Conservation (phyloP, 73 alveolate species). For the Symbiodinium natans region DNA sequence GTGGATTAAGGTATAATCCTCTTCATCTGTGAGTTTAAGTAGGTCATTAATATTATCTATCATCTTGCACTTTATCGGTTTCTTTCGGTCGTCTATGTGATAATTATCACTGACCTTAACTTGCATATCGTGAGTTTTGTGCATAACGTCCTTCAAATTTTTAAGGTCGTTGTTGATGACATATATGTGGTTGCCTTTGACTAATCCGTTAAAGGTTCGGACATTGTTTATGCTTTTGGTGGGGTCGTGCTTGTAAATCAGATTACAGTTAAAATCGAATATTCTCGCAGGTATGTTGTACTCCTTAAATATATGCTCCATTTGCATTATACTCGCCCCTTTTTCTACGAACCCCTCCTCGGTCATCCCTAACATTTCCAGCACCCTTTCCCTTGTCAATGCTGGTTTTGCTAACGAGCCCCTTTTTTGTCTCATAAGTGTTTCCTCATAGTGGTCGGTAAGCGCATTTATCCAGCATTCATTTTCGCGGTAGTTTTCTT, state of each 20-base stretch:
- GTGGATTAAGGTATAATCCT: slow-evolving; percentile 5
- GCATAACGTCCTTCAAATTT: background rate
- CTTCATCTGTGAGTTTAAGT: slow-evolving; percentile 13
- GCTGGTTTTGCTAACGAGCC: slow-evolving; percentile 17
- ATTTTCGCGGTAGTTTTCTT: slow-evolving; percentile 6
- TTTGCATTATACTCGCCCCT: slow-evolving; percentile 48
- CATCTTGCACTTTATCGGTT: background rate
- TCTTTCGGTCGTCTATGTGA: slow-evolving; percentile 21
- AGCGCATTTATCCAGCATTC: slow-evolving; percentile 30
- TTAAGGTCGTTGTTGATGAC: background rate
- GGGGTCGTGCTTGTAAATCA: slow-evolving; percentile 20
- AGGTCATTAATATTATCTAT: slow-evolving; percentile 25
- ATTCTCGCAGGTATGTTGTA: slow-evolving; percentile 26
- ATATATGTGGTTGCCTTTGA: slow-evolving; percentile 34
- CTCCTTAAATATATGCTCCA: slow-evolving; percentile 7
- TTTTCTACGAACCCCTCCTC: slow-evolving; percentile 29
- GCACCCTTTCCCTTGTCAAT: background rate
- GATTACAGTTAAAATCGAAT: slow-evolving; percentile 3
- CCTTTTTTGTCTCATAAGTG: slow-evolving; percentile 39
- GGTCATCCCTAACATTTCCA: background rate
- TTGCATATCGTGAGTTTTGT: background rate
- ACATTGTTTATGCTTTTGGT: background rate
- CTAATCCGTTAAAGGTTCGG: slow-evolving; percentile 19
- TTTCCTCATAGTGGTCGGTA: slow-evolving; percentile 21
- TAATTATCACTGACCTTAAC: background rate